phyloP scores from a whole-genome alignment of 176 grass and related monocot species.

The sorghum (Sorghum bicolor) region DNA sequence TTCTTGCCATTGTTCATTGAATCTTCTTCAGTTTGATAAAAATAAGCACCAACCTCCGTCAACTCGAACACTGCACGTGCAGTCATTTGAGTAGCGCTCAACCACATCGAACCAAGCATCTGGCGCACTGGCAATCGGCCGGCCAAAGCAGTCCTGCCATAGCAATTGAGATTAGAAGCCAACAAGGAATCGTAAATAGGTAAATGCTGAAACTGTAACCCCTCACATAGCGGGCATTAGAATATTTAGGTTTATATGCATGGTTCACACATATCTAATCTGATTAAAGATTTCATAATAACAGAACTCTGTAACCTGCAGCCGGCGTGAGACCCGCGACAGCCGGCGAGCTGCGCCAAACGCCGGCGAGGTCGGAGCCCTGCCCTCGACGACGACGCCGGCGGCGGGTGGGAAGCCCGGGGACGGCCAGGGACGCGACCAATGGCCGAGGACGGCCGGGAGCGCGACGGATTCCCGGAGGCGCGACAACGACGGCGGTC shows the following conservation, averaged over 20 bases:
- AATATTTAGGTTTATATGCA: background rate
- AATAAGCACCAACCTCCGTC: slow-evolving; percentile 60
- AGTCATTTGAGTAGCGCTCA: slow-evolving; percentile 72
- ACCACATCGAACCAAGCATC: slow-evolving; percentile 93
- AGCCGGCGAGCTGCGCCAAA: too few relatives aligned
- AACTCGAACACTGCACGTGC: slow-evolving; percentile 76
- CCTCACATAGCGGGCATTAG: background rate
- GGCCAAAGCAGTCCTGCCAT: slow-evolving; percentile 77
- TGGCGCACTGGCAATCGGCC: slow-evolving; percentile 78
- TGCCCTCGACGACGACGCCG: too few relatives aligned
- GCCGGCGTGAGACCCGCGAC: too few relatives aligned
- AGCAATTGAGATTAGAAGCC: background rate
- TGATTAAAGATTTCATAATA: background rate
- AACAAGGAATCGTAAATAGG: background rate
- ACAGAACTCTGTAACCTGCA: background rate
- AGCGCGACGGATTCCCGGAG: too few relatives aligned
- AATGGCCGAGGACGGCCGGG: too few relatives aligned
- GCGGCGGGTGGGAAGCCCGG: too few relatives aligned
- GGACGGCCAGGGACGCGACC: too few relatives aligned
- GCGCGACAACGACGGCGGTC: too few relatives aligned
- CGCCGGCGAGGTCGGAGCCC: too few relatives aligned
- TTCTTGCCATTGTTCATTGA: slow-evolving; percentile 35
- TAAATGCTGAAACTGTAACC: background rate
- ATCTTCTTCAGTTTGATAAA: slow-evolving; percentile 64
- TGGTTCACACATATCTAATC: background rate